A percentile compares a stretch with the other conserved stretches of the same genome.
Conservation (phyloP, 116 monocot genomes). For the Dioscorea cayenensis region DNA sequence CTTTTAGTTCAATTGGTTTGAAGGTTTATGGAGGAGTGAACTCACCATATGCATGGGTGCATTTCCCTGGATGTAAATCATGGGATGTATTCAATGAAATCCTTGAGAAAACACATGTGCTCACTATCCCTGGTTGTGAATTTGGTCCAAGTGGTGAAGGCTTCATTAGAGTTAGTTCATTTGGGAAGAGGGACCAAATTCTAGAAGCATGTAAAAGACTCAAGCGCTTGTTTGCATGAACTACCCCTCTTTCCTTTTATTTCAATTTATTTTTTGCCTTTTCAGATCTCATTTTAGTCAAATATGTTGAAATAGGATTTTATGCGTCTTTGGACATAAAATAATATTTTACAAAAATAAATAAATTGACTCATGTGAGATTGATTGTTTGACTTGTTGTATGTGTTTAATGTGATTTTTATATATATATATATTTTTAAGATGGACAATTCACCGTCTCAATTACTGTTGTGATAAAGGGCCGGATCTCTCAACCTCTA, state of each 20-base stretch:
- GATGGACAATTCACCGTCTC: too few species aligned
- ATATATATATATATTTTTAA: too few species aligned
- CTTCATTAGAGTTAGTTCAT: slow-evolving; percentile 72
- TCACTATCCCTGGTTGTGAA: slow-evolving; percentile 78
- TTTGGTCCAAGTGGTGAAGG: slow-evolving; percentile 94
- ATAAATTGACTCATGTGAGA: too few species aligned
- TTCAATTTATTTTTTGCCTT: not conserved
- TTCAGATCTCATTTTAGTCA: not conserved
- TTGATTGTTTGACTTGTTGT: too few species aligned
- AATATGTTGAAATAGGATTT: not conserved
- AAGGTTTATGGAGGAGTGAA: slow-evolving; percentile 70
- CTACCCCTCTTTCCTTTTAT: too few species aligned
- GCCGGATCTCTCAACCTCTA: too few species aligned
- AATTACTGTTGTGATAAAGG: too few species aligned
- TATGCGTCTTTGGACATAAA: too few species aligned
- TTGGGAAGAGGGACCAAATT: slow-evolving; percentile 35
- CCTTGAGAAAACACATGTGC: slow-evolving; percentile 70
- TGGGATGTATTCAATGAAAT: slow-evolving; percentile 94
- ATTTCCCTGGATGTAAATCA: slow-evolving; percentile 66
- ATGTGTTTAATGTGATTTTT: too few species aligned
- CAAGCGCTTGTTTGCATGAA: slow-evolving; percentile 12
- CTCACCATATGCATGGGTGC: slow-evolving; percentile 88
- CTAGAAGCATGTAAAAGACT: slow-evolving; percentile 61
- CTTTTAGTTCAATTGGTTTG: slow-evolving; percentile 57
- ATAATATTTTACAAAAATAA: too few species aligned